Conservation (phyloP, 345 rosid species). For the Salix dunnii region DNA sequence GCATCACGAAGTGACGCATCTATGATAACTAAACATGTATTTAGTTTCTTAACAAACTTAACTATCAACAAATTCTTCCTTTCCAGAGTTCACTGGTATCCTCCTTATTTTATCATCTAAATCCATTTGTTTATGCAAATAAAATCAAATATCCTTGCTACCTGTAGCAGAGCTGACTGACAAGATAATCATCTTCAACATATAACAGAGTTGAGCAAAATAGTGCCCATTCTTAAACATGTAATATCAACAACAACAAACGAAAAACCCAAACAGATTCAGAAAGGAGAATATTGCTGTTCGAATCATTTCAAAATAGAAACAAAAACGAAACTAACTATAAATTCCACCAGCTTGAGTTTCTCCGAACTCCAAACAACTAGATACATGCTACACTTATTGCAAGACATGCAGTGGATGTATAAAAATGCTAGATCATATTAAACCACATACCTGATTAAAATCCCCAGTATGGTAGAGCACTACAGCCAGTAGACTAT, state of each 20-base stretch:
- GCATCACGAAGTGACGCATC: not conserved
- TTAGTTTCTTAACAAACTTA: not conserved
- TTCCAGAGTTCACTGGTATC: not conserved
- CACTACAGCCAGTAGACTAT: slow-evolving; percentile 36
- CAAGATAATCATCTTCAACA: not conserved
- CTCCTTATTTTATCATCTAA: not conserved
- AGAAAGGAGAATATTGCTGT: not conserved
- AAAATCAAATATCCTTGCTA: not conserved
- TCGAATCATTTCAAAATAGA: not conserved
- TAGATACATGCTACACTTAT: not conserved
- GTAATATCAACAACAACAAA: not conserved
- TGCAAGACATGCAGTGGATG: not conserved
- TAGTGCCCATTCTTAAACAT: not conserved
- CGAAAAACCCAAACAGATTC: not conserved
- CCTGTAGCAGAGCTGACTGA: not conserved
- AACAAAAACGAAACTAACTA: not conserved
- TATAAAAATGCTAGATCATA: not conserved
- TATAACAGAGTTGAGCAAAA: not conserved
- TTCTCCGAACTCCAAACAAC: not conserved
- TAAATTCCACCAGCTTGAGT: not conserved
- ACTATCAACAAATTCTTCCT: not conserved
- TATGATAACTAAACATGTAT: not conserved
- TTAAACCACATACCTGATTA: slow-evolving; percentile 51
- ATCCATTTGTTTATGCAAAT: not conserved
- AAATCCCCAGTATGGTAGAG: slow-evolving; percentile 37